phyloP scores from a whole-genome alignment of 2,329 filamentous ascomycete genomes.

The Decorospora gaudefroyi region DNA sequence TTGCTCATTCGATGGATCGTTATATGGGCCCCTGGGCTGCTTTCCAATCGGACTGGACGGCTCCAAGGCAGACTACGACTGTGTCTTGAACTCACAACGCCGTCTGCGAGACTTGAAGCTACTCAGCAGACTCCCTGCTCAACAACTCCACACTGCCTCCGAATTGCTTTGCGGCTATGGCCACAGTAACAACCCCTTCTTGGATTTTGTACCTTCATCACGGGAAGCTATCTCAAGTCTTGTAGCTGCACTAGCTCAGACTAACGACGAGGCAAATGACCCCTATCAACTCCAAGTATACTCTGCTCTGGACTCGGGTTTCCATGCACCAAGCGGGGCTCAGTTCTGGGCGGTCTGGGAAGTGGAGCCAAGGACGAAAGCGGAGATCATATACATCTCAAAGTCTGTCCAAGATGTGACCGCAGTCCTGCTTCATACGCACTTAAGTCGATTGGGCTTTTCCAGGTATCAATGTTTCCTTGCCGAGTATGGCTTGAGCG shows the following conservation, averaged over 20 bases:
- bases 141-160: conserved; percentile 30
- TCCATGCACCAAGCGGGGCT: conserved; percentile 38
- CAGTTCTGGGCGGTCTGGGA: conserved; percentile 48
- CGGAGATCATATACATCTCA: conserved; percentile 42
- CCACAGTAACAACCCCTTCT: conserved; percentile 16
- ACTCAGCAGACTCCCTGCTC: conserved; percentile 31
- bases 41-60: conserved; percentile 45
- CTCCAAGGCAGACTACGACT: conserved; percentile 38
- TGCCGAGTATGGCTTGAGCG: conserved; percentile 33
- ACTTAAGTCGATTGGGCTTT: conserved; percentile 42
- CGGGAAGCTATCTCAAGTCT: conserved; percentile 33
- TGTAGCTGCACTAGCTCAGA: conserved; percentile 25
- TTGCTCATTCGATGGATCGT: conserved; percentile 35
- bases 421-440: conserved; percentile 39
- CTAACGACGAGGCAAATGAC: conserved; percentile 37
- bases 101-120: conserved; percentile 38
- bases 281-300: conserved; percentile 40
- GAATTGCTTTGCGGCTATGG: conserved; percentile 23
- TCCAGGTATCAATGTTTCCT: conserved; percentile 46
- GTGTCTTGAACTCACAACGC: conserved; percentile 41
- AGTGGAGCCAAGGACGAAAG: conserved; percentile 34
- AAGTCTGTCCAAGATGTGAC: conserved; percentile 42
- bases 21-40: conserved; percentile 39
- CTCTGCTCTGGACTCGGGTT: conserved; percentile 46
- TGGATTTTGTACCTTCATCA: conserved; percentile 28